Conservation (phyloP, 352 stramenopile species). For the Phytophthora cactorum region DNA sequence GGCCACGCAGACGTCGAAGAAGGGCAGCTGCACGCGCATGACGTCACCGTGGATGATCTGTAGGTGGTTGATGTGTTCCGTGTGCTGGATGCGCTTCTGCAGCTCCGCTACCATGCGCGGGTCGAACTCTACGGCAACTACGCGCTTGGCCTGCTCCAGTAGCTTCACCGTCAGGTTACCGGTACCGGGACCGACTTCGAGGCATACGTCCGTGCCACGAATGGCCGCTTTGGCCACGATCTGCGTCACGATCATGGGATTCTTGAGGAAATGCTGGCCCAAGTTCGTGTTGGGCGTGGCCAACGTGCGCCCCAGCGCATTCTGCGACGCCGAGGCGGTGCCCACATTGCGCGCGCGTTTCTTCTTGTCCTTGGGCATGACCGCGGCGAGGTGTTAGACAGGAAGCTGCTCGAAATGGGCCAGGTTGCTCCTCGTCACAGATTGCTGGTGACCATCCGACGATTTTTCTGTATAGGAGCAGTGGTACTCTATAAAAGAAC, state of each 20-base stretch:
- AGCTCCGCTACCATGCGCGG: slow-evolving; percentile 99
- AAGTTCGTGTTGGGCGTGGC: slow-evolving; percentile 96
- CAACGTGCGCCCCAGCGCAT: slow-evolving; percentile 90
- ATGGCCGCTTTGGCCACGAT: slow-evolving; percentile 98
- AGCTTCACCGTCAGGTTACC: slow-evolving; percentile 99
- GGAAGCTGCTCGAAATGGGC: neutral
- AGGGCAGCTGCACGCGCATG: slow-evolving; percentile 98
- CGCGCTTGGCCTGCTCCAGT: slow-evolving; percentile 96
- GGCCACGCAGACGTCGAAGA: slow-evolving; percentile 99
- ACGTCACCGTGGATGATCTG: slow-evolving; percentile 99
- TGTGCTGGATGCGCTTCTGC: slow-evolving; percentile 98
- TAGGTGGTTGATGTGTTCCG: slow-evolving; percentile 94
- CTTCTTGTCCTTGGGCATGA: slow-evolving; percentile 92
- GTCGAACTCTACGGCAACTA: slow-evolving; percentile 99
- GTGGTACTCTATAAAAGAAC: slow-evolving; percentile 4
- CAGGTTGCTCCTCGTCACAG: slow-evolving; percentile 36
- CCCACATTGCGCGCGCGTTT: slow-evolving; percentile 78
- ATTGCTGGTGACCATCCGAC: slow-evolving; percentile 35
- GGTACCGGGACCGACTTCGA: slow-evolving; percentile 97
- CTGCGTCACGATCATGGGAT: slow-evolving; percentile 95
- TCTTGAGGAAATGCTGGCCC: slow-evolving; percentile 99
- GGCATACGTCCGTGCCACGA: slow-evolving; percentile 95
- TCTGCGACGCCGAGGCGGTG: slow-evolving; percentile 76
- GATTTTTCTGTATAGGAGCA: slow-evolving; percentile 26
- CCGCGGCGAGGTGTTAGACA: neutral